phyloP scores from a whole-genome alignment of 2,329 filamentous ascomycete genomes.

The Botrytis deweyae region DNA sequence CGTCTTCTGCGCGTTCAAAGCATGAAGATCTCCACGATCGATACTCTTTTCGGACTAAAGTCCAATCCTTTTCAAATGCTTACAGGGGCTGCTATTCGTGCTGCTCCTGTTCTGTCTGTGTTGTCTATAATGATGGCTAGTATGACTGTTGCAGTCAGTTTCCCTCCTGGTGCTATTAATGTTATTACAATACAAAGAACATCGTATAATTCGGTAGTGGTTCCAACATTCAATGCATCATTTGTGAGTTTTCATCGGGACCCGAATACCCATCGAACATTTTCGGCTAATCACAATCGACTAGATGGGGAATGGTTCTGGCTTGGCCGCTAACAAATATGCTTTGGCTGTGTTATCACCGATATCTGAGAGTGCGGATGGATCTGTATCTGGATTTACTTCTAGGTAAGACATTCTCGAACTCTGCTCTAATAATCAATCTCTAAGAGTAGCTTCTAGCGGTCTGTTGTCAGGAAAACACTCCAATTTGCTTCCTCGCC shows the following conservation, averaged over 20 bases:
- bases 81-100: slow-evolving; percentile 21
- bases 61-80: slow-evolving; percentile 28
- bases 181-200: slow-evolving; percentile 20
- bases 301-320: slow-evolving; percentile 33
- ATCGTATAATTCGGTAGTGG: slow-evolving; percentile 6
- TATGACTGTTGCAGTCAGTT: slow-evolving; percentile 26
- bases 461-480: not conserved
- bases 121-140: slow-evolving; percentile 28
- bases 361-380: slow-evolving; percentile 10
- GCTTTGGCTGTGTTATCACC: slow-evolving; percentile 24
- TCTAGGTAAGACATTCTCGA: slow-evolving; percentile 15
- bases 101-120: slow-evolving; percentile 27
- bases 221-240: slow-evolving; percentile 31
- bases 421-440: not conserved
- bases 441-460: not conserved
- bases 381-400: slow-evolving; percentile 25
- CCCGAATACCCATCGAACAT: no score
- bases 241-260: slow-evolving; percentile 26
- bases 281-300: not conserved
- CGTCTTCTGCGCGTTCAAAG: slow-evolving; percentile 26
- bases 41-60: slow-evolving; percentile 28
- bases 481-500: slow-evolving; percentile 24
- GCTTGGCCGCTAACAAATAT: slow-evolving; percentile 23
- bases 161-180: slow-evolving; percentile 33
- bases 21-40: slow-evolving; percentile 35